A percentile compares a stretch with the other conserved stretches of the same genome.
These are phyloP conservation scores for Plasmodium gaboni DNA, from an alignment of 169 alveolate species.

Conservation along the genomic window DNA sequence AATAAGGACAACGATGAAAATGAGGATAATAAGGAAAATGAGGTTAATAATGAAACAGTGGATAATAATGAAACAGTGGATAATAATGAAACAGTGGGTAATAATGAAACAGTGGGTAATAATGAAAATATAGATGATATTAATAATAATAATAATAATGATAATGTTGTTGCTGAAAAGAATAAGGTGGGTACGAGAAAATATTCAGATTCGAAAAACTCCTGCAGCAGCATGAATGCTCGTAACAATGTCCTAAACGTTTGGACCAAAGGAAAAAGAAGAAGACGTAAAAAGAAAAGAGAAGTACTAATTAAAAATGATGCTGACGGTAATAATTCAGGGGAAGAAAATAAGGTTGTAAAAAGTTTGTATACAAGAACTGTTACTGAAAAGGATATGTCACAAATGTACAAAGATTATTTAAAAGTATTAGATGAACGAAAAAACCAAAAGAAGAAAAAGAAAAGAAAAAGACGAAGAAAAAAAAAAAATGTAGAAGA, in stretches of 20 bases:
- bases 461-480: neutral
- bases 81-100: neutral
- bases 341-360: slow-evolving; percentile 13
- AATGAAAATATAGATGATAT: neutral
- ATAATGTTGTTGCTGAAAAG: neutral
- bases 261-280: neutral
- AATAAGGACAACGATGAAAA: neutral
- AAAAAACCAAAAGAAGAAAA: neutral
- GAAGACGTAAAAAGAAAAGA: slow-evolving; percentile 17
- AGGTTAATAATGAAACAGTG: neutral
- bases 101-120: neutral
- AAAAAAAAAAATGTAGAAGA: neutral
- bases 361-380: slow-evolving; percentile 20
- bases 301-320: neutral
- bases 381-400: slow-evolving; percentile 61
- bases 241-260: neutral
- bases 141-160: neutral
- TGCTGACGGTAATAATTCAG: slow-evolving; percentile 5
- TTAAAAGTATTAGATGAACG: slow-evolving; percentile 21
- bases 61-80: neutral
- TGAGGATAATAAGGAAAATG: neutral
- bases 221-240: neutral
- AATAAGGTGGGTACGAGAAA: neutral
- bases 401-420: slow-evolving; percentile 44
- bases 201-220: neutral